A percentile compares a stretch with the other conserved stretches of the same genome.
phyloP scores from a whole-genome alignment of 2,329 filamentous ascomycete species.

The Aschersonia sp. region DNA sequence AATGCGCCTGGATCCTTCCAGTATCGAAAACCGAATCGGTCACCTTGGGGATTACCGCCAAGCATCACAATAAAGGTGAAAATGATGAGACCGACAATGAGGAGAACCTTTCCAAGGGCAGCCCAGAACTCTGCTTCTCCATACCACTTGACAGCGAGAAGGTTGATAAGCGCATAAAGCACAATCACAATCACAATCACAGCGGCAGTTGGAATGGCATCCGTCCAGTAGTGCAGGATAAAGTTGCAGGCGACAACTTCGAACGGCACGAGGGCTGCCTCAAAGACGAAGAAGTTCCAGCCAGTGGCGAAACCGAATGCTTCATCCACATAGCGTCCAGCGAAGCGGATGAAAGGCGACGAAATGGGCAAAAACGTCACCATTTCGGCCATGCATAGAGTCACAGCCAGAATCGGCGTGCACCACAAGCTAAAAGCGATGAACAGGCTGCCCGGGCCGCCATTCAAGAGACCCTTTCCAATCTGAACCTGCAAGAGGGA shows the following conservation, averaged over 20 bases:
- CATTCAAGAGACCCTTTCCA: constrained; percentile 40
- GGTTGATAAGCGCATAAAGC: constrained; percentile 43
- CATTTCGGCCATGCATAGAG: constrained; percentile 57
- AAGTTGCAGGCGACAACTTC: constrained; percentile 52
- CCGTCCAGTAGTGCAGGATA: constrained; percentile 49
- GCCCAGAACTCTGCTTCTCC: constrained; percentile 68
- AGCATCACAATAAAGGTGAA: constrained; percentile 77
- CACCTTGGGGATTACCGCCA: constrained; percentile 61
- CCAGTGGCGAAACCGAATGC: constrained; percentile 60
- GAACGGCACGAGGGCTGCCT: constrained; percentile 52
- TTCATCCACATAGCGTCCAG: constrained; percentile 60
- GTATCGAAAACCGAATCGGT: constrained; percentile 57
- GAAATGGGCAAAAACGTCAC: constrained; percentile 64
- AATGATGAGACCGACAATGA: constrained; percentile 55
- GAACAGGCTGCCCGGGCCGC: constrained; percentile 43
- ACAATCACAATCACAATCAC: constrained; percentile 41
- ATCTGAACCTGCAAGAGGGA: constrained; percentile 29
- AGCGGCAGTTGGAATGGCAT: constrained; percentile 41
- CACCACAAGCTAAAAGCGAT: constrained; percentile 49
- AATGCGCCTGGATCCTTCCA: constrained; percentile 59
- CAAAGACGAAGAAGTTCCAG: constrained; percentile 62
- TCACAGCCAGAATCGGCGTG: constrained; percentile 44
- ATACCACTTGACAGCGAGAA: constrained; percentile 61
- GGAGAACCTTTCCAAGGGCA: constrained; percentile 55
- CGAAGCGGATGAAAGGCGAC: constrained; percentile 66